Conservation (phyloP, 169 alveolate species). For the Ichthyophthirius multifiliis region DNA sequence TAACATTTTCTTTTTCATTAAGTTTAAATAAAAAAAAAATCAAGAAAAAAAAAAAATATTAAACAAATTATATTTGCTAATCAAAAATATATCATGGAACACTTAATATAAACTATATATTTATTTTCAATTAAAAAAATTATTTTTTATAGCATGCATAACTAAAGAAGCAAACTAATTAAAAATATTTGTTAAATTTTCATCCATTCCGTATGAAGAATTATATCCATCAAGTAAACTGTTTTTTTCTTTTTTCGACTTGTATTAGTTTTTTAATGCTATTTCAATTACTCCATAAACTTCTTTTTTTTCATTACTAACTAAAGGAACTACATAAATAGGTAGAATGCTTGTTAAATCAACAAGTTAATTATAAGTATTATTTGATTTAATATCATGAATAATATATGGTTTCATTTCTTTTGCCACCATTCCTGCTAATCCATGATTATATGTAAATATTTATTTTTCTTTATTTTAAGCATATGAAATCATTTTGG, state of each 20-base stretch:
- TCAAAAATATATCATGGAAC: no score
- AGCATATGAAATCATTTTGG: not conserved
- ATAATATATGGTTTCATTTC: constrained; percentile 18
- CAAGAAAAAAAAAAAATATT: no score
- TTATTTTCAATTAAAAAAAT: no score
- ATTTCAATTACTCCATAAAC: constrained; percentile 29
- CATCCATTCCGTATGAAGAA: constrained; percentile 27
- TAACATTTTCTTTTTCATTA: no score
- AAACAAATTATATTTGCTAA: no score
- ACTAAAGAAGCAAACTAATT: not conserved
- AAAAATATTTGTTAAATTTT: constrained; percentile 18
- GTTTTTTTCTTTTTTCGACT: constrained; percentile 24
- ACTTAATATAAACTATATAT: no score
- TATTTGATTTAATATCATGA: constrained; percentile 25
- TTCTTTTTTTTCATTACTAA: not conserved
- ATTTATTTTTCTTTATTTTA: not conserved
- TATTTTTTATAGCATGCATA: not conserved
- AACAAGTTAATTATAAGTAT: constrained; percentile 25
- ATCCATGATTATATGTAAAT: constrained; percentile 23
- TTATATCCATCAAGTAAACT: constrained; percentile 11
- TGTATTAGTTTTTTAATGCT: constrained; percentile 14
- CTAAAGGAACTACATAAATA: constrained; percentile 32
- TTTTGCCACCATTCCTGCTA: constrained; percentile 31
- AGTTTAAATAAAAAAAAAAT: no score
- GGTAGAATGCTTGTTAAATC: constrained; percentile 28